Evolutionary conservation across 306 rosid species (phyloP).

Genomic region (Ceratonia siliqua): DNA sequence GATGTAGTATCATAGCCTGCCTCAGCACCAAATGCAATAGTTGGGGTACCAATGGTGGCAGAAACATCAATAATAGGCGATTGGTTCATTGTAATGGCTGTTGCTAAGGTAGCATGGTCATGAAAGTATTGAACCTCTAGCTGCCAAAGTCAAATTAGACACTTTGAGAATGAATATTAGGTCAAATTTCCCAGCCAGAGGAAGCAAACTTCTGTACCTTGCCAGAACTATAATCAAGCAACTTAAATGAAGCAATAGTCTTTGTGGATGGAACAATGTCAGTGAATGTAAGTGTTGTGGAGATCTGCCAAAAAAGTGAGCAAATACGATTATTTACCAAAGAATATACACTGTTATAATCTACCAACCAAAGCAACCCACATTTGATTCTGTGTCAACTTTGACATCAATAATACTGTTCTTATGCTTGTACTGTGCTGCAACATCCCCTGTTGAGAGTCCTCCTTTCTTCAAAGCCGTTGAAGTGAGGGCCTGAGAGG

Average conservation of each 20-base stretch:
- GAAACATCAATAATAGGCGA: constrained; percentile 75
- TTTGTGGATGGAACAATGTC: constrained; percentile 86
- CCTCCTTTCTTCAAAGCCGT: constrained; percentile 90
- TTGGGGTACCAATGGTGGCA: constrained; percentile 79
- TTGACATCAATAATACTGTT: constrained; percentile 73
- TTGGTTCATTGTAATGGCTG: constrained; percentile 64
- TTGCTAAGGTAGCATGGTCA: constrained; percentile 76
- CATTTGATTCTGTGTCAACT: constrained; percentile 85
- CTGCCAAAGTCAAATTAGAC: constrained; percentile 46
- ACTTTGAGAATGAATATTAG: background rate
- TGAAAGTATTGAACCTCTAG: constrained; percentile 94
- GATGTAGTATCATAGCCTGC: constrained; percentile 82
- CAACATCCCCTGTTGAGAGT: constrained; percentile 81
- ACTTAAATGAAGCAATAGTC: constrained; percentile 80
- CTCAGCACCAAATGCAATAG: constrained; percentile 78
- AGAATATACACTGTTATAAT: constrained; percentile 8
- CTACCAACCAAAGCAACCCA: constrained; percentile 47
- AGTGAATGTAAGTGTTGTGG: constrained; percentile 65
- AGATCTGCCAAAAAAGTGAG: constrained; percentile 51
- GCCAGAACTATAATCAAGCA: constrained; percentile 79
- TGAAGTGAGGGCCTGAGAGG: constrained; percentile 81
- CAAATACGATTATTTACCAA: constrained; percentile 23
- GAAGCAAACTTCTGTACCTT: constrained; percentile 61
- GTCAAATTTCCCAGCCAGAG: background rate
- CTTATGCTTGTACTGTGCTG: constrained; percentile 78